These are phyloP conservation scores for Rhizopogon salebrosus DNA, from an alignment of 768 basidiomycete genomes.

Conservation along the genomic window DNA sequence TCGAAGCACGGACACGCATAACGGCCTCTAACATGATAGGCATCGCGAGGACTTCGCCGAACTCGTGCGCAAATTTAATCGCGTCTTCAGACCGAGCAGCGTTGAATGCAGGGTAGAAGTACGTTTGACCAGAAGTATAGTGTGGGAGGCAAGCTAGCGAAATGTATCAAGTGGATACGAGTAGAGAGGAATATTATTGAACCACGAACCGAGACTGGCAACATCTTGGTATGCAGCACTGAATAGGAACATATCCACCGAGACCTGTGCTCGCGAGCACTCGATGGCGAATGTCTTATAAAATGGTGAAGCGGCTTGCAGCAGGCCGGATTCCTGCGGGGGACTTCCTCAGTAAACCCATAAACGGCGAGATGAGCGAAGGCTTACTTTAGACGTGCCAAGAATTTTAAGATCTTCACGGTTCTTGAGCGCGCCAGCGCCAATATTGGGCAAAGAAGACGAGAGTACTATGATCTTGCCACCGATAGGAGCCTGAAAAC, in stretches of 20 bases:
- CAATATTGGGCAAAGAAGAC: constrained; percentile 80
- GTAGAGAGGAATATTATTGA: not conserved
- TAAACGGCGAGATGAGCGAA: not conserved
- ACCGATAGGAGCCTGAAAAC: constrained; percentile 74
- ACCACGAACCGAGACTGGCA: constrained; percentile 71
- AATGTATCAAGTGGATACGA: constrained; percentile 3
- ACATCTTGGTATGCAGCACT: constrained; percentile 92
- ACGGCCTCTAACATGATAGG: constrained; percentile 96
- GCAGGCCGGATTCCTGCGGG: constrained; percentile 76
- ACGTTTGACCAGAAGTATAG: constrained; percentile 97
- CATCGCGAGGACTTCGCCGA: constrained; percentile 87
- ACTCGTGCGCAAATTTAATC: constrained; percentile 96
- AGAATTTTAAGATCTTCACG: constrained; percentile 95
- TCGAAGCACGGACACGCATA: constrained; percentile 96
- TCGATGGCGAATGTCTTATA: constrained; percentile 99
- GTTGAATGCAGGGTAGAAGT: constrained; percentile 98
- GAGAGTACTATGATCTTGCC: constrained; percentile 91
- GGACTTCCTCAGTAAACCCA: constrained; percentile 1
- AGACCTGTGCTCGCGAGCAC: constrained; percentile 93
- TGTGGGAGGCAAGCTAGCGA: constrained; percentile 82
- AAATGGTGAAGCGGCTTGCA: constrained; percentile 91
- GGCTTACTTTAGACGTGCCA: constrained; percentile 80
- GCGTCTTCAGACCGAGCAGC: constrained; percentile 93
- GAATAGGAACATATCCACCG: constrained; percentile 99
- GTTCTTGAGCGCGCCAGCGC: constrained; percentile 90